These are phyloP conservation scores for Podospora conica DNA, from an alignment of 495 filamentous ascomycete species.

Conservation along the genomic window DNA sequence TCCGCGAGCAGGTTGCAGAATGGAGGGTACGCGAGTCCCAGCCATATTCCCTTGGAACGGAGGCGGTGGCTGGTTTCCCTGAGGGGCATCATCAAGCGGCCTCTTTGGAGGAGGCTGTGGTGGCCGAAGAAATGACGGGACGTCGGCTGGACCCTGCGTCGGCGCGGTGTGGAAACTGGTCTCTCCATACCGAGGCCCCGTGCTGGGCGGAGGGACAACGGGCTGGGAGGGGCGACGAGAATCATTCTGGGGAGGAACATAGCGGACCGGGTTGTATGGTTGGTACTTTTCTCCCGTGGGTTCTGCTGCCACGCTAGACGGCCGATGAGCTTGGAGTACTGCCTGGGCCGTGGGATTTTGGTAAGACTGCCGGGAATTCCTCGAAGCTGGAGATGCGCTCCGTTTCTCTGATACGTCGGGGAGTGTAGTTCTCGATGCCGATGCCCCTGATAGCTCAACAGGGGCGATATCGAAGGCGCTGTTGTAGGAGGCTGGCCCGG, in stretches of 20 bases:
- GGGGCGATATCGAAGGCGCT: conserved; percentile 31
- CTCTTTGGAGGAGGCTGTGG: conserved; percentile 9
- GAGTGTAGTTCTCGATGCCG: background rate
- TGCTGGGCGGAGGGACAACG: background rate
- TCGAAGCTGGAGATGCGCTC: background rate
- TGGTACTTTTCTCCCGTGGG: conserved; percentile 19
- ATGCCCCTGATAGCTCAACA: conserved; percentile 20
- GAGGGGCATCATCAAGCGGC: background rate
- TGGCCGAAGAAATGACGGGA: conserved; percentile 11
- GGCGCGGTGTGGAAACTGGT: conserved; percentile 10
- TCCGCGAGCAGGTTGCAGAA: conserved; percentile 33
- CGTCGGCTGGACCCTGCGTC: conserved; percentile 3
- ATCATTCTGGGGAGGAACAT: conserved; percentile 8
- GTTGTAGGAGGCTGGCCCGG: conserved; percentile 15
- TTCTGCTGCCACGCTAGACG: background rate
- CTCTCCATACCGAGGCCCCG: background rate
- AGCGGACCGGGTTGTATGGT: conserved; percentile 29
- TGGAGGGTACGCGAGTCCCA: conserved; percentile 21
- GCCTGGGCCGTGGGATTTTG: background rate
- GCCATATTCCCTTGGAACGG: background rate
- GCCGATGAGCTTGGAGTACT: background rate
- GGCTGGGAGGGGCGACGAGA: conserved; percentile 12
- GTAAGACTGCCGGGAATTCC: background rate
- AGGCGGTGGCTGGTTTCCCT: background rate
- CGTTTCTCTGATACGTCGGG: background rate